Evolutionary conservation across 805 yeast genomes (phyloP).

Genomic region (Priceomyces carsonii): DNA sequence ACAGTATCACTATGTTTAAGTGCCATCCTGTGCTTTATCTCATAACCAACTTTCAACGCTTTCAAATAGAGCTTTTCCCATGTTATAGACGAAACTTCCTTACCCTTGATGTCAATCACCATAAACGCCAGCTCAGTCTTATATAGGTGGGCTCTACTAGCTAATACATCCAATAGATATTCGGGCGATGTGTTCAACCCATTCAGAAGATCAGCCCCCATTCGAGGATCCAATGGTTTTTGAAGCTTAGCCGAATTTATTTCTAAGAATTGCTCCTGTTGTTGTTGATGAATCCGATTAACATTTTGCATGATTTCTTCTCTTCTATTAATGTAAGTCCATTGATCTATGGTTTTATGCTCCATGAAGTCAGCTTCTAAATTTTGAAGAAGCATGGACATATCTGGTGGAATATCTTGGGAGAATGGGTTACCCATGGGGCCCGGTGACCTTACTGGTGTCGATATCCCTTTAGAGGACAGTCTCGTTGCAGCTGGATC

Average conservation of each 20-base stretch:
- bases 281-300: conserved; percentile 34
- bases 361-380: conserved; percentile 44
- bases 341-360: conserved; percentile 43
- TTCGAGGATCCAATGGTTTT: conserved; percentile 65
- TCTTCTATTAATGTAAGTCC: conserved; percentile 46
- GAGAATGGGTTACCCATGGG: conserved; percentile 15
- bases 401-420: conserved; percentile 46
- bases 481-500: conserved; percentile 20
- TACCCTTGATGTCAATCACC: conserved; percentile 75
- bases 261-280: conserved; percentile 22
- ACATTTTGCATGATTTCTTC: conserved; percentile 45
- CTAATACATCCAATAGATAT: conserved; percentile 68
- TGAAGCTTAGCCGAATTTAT: conserved; percentile 45
- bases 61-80: conserved; percentile 88
- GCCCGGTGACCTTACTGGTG: conserved; percentile 14
- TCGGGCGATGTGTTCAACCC: conserved; percentile 13
- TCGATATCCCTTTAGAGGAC: conserved; percentile 11
- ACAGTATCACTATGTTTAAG: conserved; percentile 83
- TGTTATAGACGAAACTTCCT: conserved; percentile 69
- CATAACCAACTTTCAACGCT: conserved; percentile 87
- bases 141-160: conserved; percentile 68
- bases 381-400: conserved; percentile 41
- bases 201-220: conserved; percentile 23
- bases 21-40: conserved; percentile 69
- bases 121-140: conserved; percentile 67